phyloP scores from a whole-genome alignment of 768 basidiomycete genomes.

The Leccinum longicurvipes region DNA sequence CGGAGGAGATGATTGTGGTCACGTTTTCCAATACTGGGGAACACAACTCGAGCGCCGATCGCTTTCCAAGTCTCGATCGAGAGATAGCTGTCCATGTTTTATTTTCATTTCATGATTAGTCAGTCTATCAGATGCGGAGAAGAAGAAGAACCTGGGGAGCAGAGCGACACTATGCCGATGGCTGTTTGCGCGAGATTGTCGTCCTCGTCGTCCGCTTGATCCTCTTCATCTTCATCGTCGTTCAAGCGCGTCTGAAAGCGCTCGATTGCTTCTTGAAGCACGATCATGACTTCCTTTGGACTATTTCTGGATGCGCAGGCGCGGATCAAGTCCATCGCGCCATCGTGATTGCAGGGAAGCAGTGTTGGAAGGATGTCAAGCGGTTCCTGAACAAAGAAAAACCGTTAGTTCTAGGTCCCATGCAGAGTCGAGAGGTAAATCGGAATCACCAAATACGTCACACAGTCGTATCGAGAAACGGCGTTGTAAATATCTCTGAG shows the following conservation, averaged over 20 bases:
- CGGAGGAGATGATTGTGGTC: conserved; percentile 11
- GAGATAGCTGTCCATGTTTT: conserved; percentile 20
- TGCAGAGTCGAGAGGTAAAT: not conserved
- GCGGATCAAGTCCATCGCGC: conserved; percentile 33
- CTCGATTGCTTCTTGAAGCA: conserved; percentile 39
- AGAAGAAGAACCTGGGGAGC: conserved; percentile 18
- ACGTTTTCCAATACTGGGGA: conserved; percentile 18
- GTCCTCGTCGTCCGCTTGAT: conserved; percentile 7
- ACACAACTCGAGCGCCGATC: conserved; percentile 19
- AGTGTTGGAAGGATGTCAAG: conserved; percentile 37
- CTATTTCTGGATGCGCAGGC: conserved; percentile 30
- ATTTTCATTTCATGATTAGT: not conserved
- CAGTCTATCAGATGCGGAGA: not conserved
- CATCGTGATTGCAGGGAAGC: conserved; percentile 29
- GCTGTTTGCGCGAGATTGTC: conserved; percentile 8
- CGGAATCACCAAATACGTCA: conserved; percentile 16
- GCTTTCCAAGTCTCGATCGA: conserved; percentile 23
- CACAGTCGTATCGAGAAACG: conserved; percentile 12
- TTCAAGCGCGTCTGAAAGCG: conserved; percentile 18
- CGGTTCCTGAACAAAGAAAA: conserved; percentile 34
- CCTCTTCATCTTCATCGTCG: conserved; percentile 14
- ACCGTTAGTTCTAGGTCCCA: not conserved
- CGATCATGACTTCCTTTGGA: conserved; percentile 42
- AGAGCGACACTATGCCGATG: conserved; percentile 19
- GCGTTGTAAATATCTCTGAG: conserved; percentile 19